Evolutionary conservation across 2,329 filamentous ascomycete genomes (phyloP).

Genomic region (Fusarium staphyleae): DNA sequence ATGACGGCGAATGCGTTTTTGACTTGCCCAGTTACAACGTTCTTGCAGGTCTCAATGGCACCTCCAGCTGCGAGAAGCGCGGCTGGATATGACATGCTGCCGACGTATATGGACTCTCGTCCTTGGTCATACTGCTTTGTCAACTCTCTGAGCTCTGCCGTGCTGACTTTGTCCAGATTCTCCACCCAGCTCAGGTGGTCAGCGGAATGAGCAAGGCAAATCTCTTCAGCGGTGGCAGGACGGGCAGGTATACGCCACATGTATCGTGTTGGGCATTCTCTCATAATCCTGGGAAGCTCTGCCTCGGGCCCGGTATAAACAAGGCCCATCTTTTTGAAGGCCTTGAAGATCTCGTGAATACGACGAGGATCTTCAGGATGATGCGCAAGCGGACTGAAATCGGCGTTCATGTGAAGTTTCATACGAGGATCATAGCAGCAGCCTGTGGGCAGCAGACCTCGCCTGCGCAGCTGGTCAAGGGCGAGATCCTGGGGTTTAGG

Average conservation of each 20-base stretch:
- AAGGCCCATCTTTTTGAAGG: slow-evolving; percentile 81
- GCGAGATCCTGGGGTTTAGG: slow-evolving; percentile 49
- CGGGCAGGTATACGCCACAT: slow-evolving; percentile 82
- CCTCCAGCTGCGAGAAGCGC: slow-evolving; percentile 87
- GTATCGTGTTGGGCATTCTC: slow-evolving; percentile 63
- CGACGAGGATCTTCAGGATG: slow-evolving; percentile 94
- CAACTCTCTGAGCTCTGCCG: slow-evolving; percentile 71
- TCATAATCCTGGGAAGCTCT: slow-evolving; percentile 60
- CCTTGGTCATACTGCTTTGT: slow-evolving; percentile 68
- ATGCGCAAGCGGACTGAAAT: slow-evolving; percentile 74
- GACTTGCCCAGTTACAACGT: slow-evolving; percentile 81
- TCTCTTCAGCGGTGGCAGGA: slow-evolving; percentile 79
- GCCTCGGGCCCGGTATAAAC: slow-evolving; percentile 68
- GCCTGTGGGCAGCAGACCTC: slow-evolving; percentile 70
- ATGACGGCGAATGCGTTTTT: slow-evolving; percentile 98
- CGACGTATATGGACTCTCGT: slow-evolving; percentile 82
- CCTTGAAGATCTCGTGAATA: slow-evolving; percentile 92
- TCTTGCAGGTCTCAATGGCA: slow-evolving; percentile 93
- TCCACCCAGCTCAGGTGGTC: slow-evolving; percentile 82
- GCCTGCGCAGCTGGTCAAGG: slow-evolving; percentile 50
- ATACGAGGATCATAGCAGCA: slow-evolving; percentile 93
- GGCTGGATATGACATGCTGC: slow-evolving; percentile 80
- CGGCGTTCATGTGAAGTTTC: slow-evolving; percentile 91
- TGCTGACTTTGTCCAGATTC: slow-evolving; percentile 58
- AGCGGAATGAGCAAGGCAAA: slow-evolving; percentile 79